These are phyloP conservation scores for Penicillium sp. DNA, from an alignment of 2,329 filamentous ascomycete genomes.

Conservation along the genomic window DNA sequence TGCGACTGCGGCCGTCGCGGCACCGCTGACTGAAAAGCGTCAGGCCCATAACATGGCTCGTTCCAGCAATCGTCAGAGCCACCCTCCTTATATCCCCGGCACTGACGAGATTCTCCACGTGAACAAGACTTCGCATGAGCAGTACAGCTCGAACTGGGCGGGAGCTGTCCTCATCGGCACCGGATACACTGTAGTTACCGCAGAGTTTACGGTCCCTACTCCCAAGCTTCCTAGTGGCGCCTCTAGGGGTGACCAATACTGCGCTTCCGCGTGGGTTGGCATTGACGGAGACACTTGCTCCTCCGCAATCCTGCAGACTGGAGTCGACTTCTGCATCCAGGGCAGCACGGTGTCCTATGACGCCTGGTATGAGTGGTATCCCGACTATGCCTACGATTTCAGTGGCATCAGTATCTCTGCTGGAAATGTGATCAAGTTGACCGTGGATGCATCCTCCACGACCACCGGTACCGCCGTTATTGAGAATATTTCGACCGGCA, in stretches of 20 bases:
- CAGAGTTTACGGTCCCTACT: constrained; percentile 50
- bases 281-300: constrained; percentile 57
- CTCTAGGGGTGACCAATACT: constrained; percentile 35
- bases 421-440: constrained; percentile 43
- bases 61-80: constrained; percentile 28
- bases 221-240: constrained; percentile 39
- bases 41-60: constrained; percentile 28
- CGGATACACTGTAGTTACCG: constrained; percentile 51
- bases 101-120: constrained; percentile 26
- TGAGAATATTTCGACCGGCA: constrained; percentile 50
- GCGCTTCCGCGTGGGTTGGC: constrained; percentile 55
- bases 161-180: constrained; percentile 53
- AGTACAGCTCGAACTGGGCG: constrained; percentile 56
- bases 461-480: constrained; percentile 44
- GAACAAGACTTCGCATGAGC: constrained; percentile 41
- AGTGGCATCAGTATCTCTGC: constrained; percentile 42
- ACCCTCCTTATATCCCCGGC: constrained; percentile 29
- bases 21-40: constrained; percentile 44
- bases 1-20: constrained; percentile 43
- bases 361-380: constrained; percentile 60
- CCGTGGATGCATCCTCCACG: constrained; percentile 40
- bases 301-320: constrained; percentile 53
- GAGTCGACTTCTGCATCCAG: constrained; percentile 51
- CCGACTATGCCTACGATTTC: constrained; percentile 53
- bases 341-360: constrained; percentile 44